A percentile compares a stretch with the other conserved stretches of the same genome.
phyloP scores from a whole-genome alignment of 345 rosid genomes.

The Eucalyptus camaldulensis region DNA sequence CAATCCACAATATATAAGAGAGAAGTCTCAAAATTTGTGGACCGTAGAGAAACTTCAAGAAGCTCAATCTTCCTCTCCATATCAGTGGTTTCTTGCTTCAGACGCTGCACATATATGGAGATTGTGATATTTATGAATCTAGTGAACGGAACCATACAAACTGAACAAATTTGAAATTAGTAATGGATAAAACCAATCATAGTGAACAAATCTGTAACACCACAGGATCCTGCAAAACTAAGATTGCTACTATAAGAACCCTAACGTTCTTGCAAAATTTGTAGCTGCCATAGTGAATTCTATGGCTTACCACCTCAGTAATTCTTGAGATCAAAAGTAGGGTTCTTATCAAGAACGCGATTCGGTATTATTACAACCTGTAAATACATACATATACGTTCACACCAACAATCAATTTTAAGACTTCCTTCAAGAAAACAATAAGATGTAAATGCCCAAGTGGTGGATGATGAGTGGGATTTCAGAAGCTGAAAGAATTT shows the following conservation, averaged over 20 bases:
- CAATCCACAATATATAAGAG: background rate
- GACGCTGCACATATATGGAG: constrained; percentile 17
- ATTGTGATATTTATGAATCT: background rate
- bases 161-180: background rate
- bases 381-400: background rate
- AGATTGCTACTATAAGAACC: background rate
- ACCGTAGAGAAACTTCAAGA: constrained; percentile 44
- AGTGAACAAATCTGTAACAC: background rate
- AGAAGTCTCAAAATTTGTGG: background rate
- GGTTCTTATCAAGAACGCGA: background rate
- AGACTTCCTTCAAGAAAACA: background rate
- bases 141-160: background rate
- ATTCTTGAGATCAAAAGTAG: background rate
- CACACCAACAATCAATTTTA: background rate
- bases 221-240: background rate
- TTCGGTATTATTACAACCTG: background rate
- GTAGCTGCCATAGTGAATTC: background rate
- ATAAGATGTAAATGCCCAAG: background rate
- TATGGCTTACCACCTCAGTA: background rate
- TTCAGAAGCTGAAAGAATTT: background rate
- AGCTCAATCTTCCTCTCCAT: constrained; percentile 38
- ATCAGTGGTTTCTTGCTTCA: constrained; percentile 18
- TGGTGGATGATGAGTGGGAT: background rate
- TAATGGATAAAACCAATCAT: background rate
- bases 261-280: background rate